Evolutionary conservation across 371 early-diverging fungal species (phyloP).

Genomic region (Mortierella sp.): DNA sequence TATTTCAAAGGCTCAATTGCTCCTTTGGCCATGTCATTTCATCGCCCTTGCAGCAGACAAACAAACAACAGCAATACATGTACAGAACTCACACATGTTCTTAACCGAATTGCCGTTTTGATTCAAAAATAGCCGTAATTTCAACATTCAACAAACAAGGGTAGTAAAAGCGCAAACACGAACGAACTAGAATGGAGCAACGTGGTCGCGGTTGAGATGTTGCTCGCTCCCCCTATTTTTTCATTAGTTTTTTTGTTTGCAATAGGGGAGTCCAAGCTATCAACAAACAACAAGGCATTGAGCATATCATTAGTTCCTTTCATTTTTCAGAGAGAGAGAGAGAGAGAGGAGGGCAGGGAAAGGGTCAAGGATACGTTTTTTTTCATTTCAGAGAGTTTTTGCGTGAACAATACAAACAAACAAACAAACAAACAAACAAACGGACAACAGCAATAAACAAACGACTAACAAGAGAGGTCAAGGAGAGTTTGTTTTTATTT

Average conservation of each 20-base stretch:
- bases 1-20: background rate
- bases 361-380: background rate
- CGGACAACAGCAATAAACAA: too few relatives aligned
- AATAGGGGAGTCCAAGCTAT: too few relatives aligned
- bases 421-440: background rate
- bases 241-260: background rate
- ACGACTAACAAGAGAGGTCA: background rate
- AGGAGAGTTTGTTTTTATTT: background rate
- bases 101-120: background rate
- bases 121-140: background rate
- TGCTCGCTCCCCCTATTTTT: background rate
- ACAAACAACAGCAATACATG: background rate
- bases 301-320: too few relatives aligned
- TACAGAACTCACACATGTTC: background rate
- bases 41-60: background rate
- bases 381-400: background rate
- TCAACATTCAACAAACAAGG: background rate
- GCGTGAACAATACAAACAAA: background rate
- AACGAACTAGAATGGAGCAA: background rate
- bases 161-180: background rate
- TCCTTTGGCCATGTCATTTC: background rate
- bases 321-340: background rate
- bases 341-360: background rate
- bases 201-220: background rate
- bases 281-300: too few relatives aligned